Evolutionary conservation across 169 alveolate species (phyloP).

Genomic region (Babesia bigemina): DNA sequence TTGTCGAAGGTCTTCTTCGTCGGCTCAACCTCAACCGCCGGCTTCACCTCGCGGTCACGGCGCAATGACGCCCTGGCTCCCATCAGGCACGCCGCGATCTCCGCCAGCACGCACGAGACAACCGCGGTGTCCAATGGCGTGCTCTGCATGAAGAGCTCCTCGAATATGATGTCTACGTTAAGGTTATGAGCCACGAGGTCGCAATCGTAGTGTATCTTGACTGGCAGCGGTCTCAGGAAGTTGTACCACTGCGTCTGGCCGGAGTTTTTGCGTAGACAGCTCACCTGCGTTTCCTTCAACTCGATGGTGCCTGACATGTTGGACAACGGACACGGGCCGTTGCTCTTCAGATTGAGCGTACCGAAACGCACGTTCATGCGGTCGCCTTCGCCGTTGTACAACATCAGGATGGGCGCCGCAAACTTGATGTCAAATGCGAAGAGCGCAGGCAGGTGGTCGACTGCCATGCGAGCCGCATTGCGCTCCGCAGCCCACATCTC

Average conservation of each 20-base stretch:
- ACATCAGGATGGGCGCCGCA: constrained; percentile 61
- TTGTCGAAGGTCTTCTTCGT: not conserved
- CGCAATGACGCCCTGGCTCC: constrained; percentile 23
- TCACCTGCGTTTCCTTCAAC: constrained; percentile 82
- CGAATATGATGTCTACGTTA: constrained; percentile 62
- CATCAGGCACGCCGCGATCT: constrained; percentile 40
- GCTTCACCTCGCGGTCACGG: constrained; percentile 2
- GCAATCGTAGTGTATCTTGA: constrained; percentile 59
- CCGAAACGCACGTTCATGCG: constrained; percentile 79
- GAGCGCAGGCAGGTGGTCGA: constrained; percentile 30
- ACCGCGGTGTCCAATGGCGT: constrained; percentile 80
- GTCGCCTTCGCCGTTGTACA: constrained; percentile 35
- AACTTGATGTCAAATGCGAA: constrained; percentile 61
- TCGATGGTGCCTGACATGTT: constrained; percentile 76
- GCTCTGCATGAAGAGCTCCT: constrained; percentile 80
- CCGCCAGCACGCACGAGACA: constrained; percentile 77
- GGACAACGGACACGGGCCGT: constrained; percentile 76
- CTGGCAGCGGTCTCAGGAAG: constrained; percentile 67
- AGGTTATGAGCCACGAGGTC: constrained; percentile 21
- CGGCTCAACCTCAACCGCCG: not conserved
- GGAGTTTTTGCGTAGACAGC: constrained; percentile 46
- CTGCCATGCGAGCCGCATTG: constrained; percentile 28
- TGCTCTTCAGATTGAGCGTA: constrained; percentile 75
- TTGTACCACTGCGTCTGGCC: constrained; percentile 14
- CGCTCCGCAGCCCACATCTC: constrained; percentile 30